These are phyloP conservation scores for Malus fusca DNA, from an alignment of 306 rosid species.

Conservation along the genomic window DNA sequence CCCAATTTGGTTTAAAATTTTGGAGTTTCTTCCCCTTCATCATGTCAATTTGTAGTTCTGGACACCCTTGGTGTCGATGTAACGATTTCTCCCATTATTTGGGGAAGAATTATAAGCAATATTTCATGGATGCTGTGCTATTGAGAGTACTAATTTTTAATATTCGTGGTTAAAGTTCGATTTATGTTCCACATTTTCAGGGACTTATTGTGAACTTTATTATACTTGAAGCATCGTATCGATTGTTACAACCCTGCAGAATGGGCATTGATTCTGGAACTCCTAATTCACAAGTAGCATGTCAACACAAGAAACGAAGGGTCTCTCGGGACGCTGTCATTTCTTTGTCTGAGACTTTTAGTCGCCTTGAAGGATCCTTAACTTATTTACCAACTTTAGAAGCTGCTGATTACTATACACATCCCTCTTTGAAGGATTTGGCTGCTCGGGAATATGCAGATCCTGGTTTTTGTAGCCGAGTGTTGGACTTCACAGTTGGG, in stretches of 20 bases:
- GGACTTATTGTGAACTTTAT: slow-evolving; percentile 9
- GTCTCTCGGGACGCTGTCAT: slow-evolving; percentile 12
- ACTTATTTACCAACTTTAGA: slow-evolving; percentile 48
- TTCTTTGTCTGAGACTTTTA: slow-evolving; percentile 21
- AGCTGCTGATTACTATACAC: slow-evolving; percentile 44
- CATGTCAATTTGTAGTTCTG: neutral
- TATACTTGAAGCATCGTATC: slow-evolving; percentile 14
- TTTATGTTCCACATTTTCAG: slow-evolving; percentile 2
- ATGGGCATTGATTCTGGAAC: slow-evolving; percentile 33
- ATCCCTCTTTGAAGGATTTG: slow-evolving; percentile 50
- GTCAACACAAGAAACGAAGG: slow-evolving; percentile 47
- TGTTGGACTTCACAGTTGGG: slow-evolving; percentile 68
- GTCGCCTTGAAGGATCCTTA: slow-evolving; percentile 29
- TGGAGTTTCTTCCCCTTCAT: too few species aligned
- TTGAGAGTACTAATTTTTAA: neutral
- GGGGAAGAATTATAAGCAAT: neutral
- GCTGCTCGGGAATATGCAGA: slow-evolving; percentile 15
- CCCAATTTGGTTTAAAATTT: neutral
- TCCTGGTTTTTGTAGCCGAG: slow-evolving; percentile 65
- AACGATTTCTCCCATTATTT: neutral
- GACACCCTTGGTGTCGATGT: too few species aligned
- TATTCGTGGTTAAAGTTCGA: neutral
- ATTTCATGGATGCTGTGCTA: neutral
- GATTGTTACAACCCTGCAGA: slow-evolving; percentile 14
- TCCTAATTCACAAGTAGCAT: slow-evolving; percentile 19